These are phyloP conservation scores for Gnetum montanum DNA, from an alignment of 75 land plant genomes.

Conservation along the genomic window DNA sequence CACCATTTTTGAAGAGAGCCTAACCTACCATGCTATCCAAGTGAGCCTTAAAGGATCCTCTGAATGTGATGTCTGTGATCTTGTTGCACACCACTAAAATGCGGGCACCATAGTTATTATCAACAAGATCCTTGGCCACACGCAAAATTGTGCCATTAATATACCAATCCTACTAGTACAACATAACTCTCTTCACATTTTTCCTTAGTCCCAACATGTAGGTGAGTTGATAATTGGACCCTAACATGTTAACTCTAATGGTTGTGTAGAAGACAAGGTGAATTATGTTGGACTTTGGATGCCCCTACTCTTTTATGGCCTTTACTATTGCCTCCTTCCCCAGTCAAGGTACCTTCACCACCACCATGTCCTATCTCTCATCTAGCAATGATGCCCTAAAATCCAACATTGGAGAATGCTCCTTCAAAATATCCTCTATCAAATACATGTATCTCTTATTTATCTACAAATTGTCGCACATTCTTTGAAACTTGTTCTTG, in stretches of 20 bases:
- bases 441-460: too few species aligned
- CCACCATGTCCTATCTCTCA: not conserved
- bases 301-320: not conserved
- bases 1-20: slow-evolving; percentile 35
- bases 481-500: too few species aligned
- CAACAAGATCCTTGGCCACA: slow-evolving; percentile 20
- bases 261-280: too few species aligned
- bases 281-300: not conserved
- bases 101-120: slow-evolving; percentile 13
- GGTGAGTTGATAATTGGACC: too few species aligned
- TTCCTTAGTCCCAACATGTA: not conserved
- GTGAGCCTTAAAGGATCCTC: slow-evolving; percentile 23
- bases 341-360: not conserved
- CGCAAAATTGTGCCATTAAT: slow-evolving; percentile 10
- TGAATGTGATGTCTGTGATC: slow-evolving; percentile 12
- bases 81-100: slow-evolving; percentile 21
- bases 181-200: slow-evolving; percentile 12
- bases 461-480: too few species aligned
- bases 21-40: slow-evolving; percentile 28
- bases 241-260: too few species aligned
- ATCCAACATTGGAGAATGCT: too few species aligned
- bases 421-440: too few species aligned
- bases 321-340: not conserved
- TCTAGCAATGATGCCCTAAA: not conserved
- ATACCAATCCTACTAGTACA: slow-evolving; percentile 9